Evolutionary conservation across 2,329 filamentous ascomycete species (phyloP).

Genomic region (Fusarium sp.): DNA sequence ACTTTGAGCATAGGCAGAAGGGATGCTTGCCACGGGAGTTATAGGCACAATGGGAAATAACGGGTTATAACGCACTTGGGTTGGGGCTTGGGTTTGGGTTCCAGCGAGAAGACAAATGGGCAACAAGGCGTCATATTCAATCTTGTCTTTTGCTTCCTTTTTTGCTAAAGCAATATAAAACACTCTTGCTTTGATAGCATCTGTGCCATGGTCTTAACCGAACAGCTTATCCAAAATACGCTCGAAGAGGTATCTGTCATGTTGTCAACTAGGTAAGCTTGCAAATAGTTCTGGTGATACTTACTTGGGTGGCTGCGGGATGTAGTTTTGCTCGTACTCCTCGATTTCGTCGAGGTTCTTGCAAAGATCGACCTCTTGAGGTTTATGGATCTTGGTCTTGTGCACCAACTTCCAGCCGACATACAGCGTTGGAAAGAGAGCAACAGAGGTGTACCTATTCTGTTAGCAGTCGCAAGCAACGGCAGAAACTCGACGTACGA

Average conservation of each 20-base stretch:
- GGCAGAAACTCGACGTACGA: conserved; percentile 57
- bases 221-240: conserved; percentile 35
- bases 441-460: conserved; percentile 73
- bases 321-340: conserved; percentile 70
- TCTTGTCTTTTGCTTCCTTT: conserved; percentile 1
- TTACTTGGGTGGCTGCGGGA: conserved; percentile 63
- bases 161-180: neutral
- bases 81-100: neutral
- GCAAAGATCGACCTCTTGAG: conserved; percentile 69
- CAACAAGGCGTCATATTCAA: neutral
- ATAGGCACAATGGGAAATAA: conserved; percentile 7
- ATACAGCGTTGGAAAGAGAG: conserved; percentile 74
- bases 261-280: neutral
- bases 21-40: neutral
- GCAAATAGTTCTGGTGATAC: conserved; percentile 26
- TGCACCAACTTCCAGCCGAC: conserved; percentile 76
- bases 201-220: neutral
- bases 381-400: conserved; percentile 65
- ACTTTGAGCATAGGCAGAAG: neutral
- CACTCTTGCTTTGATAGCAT: neutral
- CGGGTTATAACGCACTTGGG: neutral
- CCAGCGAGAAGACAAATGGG: neutral
- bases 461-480: neutral
- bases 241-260: conserved; percentile 31
- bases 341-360: conserved; percentile 72